Conservation (phyloP, 2,329 filamentous ascomycete species). For the Penicillium sp. region DNA sequence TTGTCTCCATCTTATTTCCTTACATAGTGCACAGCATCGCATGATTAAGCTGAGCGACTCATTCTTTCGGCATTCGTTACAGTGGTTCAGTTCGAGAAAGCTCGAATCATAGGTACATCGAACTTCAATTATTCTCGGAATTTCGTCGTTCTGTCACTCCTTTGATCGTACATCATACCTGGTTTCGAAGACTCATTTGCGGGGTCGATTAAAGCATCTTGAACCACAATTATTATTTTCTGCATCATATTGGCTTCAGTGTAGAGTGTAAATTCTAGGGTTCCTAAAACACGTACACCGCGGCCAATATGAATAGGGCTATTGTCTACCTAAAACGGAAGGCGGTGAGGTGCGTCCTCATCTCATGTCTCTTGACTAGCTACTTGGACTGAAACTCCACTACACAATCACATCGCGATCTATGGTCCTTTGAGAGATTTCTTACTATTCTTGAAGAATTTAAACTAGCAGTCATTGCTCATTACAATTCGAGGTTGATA, state of each 20-base stretch:
- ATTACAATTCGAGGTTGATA: neutral
- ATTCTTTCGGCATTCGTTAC: constrained; percentile 7
- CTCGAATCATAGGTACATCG: constrained; percentile 7
- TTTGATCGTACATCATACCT: neutral
- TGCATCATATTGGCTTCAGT: neutral
- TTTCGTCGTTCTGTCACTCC: constrained; percentile 8
- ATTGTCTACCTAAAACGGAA: neutral
- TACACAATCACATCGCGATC: neutral
- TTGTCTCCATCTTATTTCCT: constrained; percentile 13
- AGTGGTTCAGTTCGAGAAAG: constrained; percentile 5
- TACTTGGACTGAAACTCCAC: neutral
- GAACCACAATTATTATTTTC: neutral
- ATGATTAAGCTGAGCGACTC: constrained; percentile 22
- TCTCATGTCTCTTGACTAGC: neutral
- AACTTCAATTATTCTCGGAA: constrained; percentile 9
- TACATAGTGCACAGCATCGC: constrained; percentile 24
- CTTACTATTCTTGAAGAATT: neutral
- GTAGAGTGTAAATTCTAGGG: neutral
- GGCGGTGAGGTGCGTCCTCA: constrained; percentile 14
- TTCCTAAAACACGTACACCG: neutral
- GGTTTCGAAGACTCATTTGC: neutral
- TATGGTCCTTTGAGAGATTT: neutral
- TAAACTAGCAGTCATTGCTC: neutral
- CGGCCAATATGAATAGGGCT: neutral
- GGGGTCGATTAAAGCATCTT: neutral